Evolutionary conservation across 2,329 filamentous ascomycete genomes (phyloP), one percentile per base, ranked within the genome.

Genomic region (Proliferodiscus dingleyae): DNA sequence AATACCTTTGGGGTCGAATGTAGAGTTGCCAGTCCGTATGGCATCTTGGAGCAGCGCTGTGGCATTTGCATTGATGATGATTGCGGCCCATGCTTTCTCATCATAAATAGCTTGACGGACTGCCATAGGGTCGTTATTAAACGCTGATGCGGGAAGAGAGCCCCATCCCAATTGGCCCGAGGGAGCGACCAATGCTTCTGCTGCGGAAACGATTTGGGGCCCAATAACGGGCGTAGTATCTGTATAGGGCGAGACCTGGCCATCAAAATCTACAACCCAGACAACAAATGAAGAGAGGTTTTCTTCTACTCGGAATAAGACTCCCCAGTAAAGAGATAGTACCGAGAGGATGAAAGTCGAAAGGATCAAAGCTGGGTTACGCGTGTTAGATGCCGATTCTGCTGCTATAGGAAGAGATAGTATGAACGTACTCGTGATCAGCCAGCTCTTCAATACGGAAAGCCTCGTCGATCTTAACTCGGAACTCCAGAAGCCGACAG

Each of bases 221-320:
- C 80, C 80, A n/a, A 85, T 70, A 2, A 83, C 55, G 0, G 79
- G 71, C 15, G 67, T 58, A 13, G 68, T 66, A 3, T 66, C 64
- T 28, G 66, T 68, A 51, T 76, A 81, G 1, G 78, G 78, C 1
- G 73, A 66, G 4, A 70, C 59, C 46, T 70, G 68, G 6, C 73
- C 74, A 57, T 85, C 81, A 49, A 84, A 82, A 58, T 83, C 78
- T 26, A 84, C 79, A 1, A 85, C 72, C 53, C 74, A 75, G 6
- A 85, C 69, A 2, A 67, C 68, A 2, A 84, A 63, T 0, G 64
- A 59, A 0, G 61, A 66, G 18, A 75, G 61, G 43, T 76, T 78
- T 36, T 66, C 54, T 9, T 79, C 67, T 0, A 75, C 68, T 11
- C 68, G 56, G 56, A 69, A 78, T 16, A 83, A 72, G 0, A 74